Evolutionary conservation across 768 basidiomycete species (phyloP).

Genomic region (Mycena olivaceomarginata): DNA sequence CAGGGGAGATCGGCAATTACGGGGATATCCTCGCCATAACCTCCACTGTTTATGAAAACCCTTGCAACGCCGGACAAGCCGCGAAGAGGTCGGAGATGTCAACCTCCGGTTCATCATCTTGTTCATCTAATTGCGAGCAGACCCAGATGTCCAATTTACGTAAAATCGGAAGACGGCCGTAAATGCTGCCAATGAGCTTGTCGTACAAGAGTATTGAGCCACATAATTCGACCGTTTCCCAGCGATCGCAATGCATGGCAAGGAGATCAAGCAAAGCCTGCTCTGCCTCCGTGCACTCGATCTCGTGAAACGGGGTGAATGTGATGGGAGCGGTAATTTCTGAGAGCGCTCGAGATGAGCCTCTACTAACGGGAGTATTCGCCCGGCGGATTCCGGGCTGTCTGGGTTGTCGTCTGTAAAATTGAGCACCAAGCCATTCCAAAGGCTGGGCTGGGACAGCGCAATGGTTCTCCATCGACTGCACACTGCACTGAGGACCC

Average conservation of each 20-base stretch:
- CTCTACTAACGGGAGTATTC: too few species aligned
- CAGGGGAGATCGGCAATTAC: not conserved
- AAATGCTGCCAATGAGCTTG: not conserved
- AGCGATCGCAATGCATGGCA: not conserved
- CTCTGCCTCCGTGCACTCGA: not conserved
- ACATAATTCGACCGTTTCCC: constrained; percentile 1
- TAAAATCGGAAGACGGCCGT: not conserved
- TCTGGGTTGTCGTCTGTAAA: too few species aligned
- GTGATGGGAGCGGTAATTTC: too few species aligned
- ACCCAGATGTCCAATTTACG: not conserved
- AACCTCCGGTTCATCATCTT: not conserved
- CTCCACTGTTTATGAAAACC: not conserved
- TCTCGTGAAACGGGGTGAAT: too few species aligned
- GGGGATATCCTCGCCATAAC: not conserved
- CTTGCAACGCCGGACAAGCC: not conserved
- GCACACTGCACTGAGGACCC: too few species aligned
- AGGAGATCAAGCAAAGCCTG: not conserved
- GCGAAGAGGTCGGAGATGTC: not conserved
- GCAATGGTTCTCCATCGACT: too few species aligned
- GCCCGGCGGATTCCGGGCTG: too few species aligned
- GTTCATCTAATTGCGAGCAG: not conserved
- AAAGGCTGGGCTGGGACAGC: too few species aligned
- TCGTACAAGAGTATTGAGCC: not conserved
- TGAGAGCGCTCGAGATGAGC: too few species aligned
- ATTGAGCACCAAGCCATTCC: too few species aligned